Base-by-base conservation (phyloP, 495 filamentous ascomycete species). In the Xylaria acuta region DNA sequence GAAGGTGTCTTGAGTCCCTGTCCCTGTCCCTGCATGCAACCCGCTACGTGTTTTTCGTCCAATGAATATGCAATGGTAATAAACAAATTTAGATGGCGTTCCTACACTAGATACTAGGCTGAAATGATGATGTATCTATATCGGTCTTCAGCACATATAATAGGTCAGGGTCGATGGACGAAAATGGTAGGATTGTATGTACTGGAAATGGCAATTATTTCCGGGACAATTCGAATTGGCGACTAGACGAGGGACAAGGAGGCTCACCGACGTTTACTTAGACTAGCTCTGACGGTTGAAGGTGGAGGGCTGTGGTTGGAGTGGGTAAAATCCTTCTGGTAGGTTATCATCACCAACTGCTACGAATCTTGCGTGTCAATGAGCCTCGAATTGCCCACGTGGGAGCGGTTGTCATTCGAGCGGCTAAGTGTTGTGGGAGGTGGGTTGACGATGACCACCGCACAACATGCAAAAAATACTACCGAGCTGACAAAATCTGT, bases 11-110 rank as follows among this genome's bases (percentile, higher is more conserved):
- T n/a, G 22, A 20, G 66, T 38, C 51, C 66, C 53, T 47, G 25
- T 45, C 67, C 53, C 27, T 59, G 67, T 62, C 54, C 54, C 54
- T 70, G 67, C 54, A 60, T 47, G 67, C 40, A 40, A 49, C 47
- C 40, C 43, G 54, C 54, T 56, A 70, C 54, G 40, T 43, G 60
- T 43, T 60, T 60, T 60, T 67, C n/a, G 65, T 67, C 65, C 65
- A 67, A 67, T 67, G 14, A 56, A 67, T 54, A 36, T 67, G 65
- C 34, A 22, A 56, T 40, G 36, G 47, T 56, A 40, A 56, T 67
- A 41, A 38, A 36, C 36, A 49, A 67, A 38, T n/a, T 51, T 51
- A 30, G 25, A 67, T 64, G 38, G 38, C n/a, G 60, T 64, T 43
- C 36, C 60, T 64, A 43, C 60, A 60, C 58, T 60, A 38, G 32